Evolutionary conservation across 148 eudicot genomes (phyloP).

Genomic region (Vaccinium myrtillus): DNA sequence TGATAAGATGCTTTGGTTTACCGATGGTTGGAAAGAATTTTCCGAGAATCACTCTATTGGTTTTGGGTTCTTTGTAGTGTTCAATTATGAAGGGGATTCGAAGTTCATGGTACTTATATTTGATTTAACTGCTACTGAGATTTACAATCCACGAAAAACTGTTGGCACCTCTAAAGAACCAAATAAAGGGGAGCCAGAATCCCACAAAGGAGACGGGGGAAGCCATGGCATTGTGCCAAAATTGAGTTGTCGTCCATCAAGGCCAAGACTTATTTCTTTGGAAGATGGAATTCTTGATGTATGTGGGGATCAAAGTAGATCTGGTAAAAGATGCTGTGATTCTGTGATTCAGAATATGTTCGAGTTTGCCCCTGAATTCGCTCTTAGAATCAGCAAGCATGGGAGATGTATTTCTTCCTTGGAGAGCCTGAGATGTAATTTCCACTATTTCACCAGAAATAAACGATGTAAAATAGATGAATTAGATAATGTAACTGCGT

Average conservation of each 20-base stretch:
- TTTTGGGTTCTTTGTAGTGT: slow-evolving; percentile 18
- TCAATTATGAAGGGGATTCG: slow-evolving; percentile 26
- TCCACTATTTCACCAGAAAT: slow-evolving; percentile 3
- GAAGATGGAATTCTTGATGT: background rate
- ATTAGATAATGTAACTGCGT: background rate
- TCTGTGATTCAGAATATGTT: background rate
- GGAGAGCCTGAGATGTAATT: background rate
- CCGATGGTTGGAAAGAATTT: slow-evolving; percentile 34
- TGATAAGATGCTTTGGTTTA: slow-evolving; percentile 25
- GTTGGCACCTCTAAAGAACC: background rate
- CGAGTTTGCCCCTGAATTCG: slow-evolving; percentile 12
- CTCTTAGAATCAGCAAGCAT: background rate
- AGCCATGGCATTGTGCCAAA: background rate
- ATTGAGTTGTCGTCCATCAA: background rate
- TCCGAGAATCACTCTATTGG: slow-evolving; percentile 24
- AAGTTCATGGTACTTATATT: slow-evolving; percentile 25
- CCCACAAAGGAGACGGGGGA: background rate
- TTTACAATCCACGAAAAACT: slow-evolving; percentile 23
- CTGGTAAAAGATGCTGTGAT: background rate
- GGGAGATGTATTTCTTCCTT: slow-evolving; percentile 5
- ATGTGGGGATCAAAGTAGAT: background rate
- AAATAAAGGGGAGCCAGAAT: background rate
- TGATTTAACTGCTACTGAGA: slow-evolving; percentile 26
- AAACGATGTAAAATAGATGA: background rate
- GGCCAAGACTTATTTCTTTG: background rate